phyloP scores from a whole-genome alignment of 345 rosid genomes.

The Lepidium africanum region DNA sequence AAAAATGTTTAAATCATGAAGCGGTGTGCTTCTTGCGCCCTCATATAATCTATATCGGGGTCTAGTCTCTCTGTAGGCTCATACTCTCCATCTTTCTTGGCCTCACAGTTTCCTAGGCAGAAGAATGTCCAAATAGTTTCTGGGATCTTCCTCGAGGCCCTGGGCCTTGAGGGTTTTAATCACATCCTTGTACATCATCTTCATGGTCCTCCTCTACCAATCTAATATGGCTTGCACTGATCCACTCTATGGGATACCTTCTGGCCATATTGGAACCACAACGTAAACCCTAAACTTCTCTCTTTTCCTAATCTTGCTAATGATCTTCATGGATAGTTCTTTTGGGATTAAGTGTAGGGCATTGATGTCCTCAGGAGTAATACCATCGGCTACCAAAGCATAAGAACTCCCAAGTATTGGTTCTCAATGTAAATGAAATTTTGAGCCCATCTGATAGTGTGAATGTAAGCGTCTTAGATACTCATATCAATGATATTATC shows the following conservation, averaged over 20 bases:
- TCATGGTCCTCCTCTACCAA: conserved; percentile 97
- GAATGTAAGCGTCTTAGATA: conserved; percentile 91
- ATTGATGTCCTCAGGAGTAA: conserved; percentile 82
- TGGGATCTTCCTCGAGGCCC: conserved; percentile 70
- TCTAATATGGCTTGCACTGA: conserved; percentile 95
- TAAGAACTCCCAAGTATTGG: conserved; percentile 92
- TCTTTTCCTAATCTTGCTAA: conserved; percentile 82
- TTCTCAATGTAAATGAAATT: conserved; percentile 88
- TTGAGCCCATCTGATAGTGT: conserved; percentile 94
- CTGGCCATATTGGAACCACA: conserved; percentile 99
- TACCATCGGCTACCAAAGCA: conserved; percentile 70
- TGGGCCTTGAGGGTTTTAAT: conserved; percentile 63
- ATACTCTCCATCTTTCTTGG: conserved; percentile 81
- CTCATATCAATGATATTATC: conserved; percentile 95
- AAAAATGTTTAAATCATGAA: conserved; percentile 74
- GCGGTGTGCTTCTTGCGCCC: conserved; percentile 76
- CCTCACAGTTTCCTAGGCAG: conserved; percentile 95
- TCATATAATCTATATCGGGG: conserved; percentile 28
- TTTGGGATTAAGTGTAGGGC: conserved; percentile 91
- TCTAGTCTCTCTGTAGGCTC: conserved; percentile 86
- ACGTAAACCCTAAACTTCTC: conserved; percentile 84
- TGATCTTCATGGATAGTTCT: conserved; percentile 88
- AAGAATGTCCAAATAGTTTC: conserved; percentile 91
- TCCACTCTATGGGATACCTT: conserved; percentile 91
- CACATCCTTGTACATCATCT: conserved; percentile 91